Percentiles rank a stretch among this genome's conserved stretches.
Conservation (phyloP, 139 green algal species). For the Klebsormidium nitens region DNA sequence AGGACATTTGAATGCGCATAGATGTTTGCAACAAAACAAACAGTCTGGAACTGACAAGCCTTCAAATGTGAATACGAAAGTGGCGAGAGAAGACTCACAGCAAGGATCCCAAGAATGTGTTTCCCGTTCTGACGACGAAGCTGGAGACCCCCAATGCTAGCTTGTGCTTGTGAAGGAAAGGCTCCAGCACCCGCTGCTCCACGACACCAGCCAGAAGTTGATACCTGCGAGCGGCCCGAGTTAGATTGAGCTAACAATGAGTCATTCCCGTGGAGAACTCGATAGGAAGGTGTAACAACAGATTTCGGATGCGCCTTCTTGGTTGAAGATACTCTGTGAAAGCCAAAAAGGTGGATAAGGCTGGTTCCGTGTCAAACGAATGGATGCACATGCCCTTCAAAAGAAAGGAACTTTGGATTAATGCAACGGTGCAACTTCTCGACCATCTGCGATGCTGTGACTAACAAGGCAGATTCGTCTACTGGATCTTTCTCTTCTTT, state of each 20-base stretch:
- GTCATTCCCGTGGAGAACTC: neutral
- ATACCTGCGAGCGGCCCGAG: conserved; percentile 31
- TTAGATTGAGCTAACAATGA: too few relatives aligned
- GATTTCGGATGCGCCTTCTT: too few relatives aligned
- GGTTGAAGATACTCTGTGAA: too few relatives aligned
- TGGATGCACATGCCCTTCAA: too few relatives aligned
- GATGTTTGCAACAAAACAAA: conserved; percentile 1
- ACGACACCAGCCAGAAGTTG: conserved; percentile 86
- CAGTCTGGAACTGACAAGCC: neutral
- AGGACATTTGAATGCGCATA: neutral
- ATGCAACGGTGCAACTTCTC: too few relatives aligned
- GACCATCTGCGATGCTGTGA: too few relatives aligned
- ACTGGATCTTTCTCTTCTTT: too few relatives aligned
- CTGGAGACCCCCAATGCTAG: conserved; percentile 50
- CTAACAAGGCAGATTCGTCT: too few relatives aligned
- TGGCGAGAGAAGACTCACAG: conserved; percentile 71
- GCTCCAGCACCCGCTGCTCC: conserved; percentile 91
- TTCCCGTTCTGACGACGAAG: conserved; percentile 72
- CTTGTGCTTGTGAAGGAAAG: conserved; percentile 52
- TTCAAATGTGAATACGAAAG: neutral
- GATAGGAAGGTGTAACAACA: too few relatives aligned
- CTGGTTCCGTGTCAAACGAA: too few relatives aligned
- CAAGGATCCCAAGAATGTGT: conserved; percentile 85
- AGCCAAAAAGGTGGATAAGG: too few relatives aligned
- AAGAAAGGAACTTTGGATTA: too few relatives aligned